Evolutionary conservation across 1,284 basidiomycete genomes (phyloP).

Genomic region (Apiotrichum veenhuisii): DNA sequence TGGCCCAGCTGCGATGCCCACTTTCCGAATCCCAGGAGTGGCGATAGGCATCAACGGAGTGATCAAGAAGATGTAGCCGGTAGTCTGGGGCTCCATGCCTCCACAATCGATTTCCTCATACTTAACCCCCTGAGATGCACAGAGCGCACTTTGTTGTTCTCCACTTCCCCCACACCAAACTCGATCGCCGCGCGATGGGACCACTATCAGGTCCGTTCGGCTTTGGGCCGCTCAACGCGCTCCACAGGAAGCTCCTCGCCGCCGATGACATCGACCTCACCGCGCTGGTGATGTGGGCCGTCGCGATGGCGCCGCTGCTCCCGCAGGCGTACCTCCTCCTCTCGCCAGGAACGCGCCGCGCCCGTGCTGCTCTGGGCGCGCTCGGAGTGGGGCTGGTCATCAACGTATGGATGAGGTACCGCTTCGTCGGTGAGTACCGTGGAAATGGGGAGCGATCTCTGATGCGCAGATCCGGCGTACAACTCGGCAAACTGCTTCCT

Average conservation of each 20-base stretch:
- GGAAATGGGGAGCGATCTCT: no score
- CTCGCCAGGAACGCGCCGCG: conserved; percentile 19
- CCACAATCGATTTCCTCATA: no score
- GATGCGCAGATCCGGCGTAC: conserved; percentile 21
- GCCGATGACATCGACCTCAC: background rate
- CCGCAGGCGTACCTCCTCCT: conserved; percentile 27
- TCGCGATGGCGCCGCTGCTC: conserved; percentile 16
- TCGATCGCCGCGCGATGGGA: background rate
- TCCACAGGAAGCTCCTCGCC: background rate
- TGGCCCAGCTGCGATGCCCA: no score
- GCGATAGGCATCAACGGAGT: no score
- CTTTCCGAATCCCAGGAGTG: no score
- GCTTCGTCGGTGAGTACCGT: conserved; percentile 25
- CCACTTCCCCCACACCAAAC: background rate
- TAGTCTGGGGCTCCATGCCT: no score
- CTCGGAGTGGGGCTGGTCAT: conserved; percentile 20
- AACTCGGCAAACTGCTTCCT: conserved; percentile 33
- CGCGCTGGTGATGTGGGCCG: background rate
- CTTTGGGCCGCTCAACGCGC: background rate
- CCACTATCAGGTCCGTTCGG: background rate
- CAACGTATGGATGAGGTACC: conserved; percentile 17
- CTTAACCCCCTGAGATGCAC: no score
- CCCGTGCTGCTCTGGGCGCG: conserved; percentile 19
- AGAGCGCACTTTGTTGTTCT: background rate
- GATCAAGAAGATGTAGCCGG: no score